These are phyloP conservation scores for Boletus subparvulus DNA, from an alignment of 768 basidiomycete genomes.

Conservation along the genomic window DNA sequence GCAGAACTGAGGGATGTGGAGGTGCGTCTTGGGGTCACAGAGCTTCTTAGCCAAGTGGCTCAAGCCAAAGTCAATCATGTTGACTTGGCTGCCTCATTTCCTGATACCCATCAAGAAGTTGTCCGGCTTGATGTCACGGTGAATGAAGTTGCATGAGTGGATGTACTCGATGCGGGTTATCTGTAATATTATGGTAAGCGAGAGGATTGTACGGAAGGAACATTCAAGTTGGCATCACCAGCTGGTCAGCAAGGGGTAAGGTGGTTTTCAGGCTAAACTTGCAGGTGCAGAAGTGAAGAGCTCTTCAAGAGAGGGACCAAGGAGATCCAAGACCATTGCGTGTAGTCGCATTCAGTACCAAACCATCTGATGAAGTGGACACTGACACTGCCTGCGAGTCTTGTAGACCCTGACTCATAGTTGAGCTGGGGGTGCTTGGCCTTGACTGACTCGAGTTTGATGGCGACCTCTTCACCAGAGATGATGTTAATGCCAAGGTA, in stretches of 20 bases:
- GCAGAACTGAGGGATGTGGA: conserved; percentile 71
- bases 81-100: too few species aligned
- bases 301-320: conserved; percentile 90
- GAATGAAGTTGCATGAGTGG: too few species aligned
- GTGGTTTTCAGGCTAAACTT: conserved; percentile 98
- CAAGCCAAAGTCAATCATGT: conserved; percentile 93
- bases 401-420: conserved; percentile 96
- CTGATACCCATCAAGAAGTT: too few species aligned
- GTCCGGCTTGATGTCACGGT: too few species aligned
- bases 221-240: conserved; percentile 54
- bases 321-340: conserved; percentile 97
- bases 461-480: conserved; percentile 98
- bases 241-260: conserved; percentile 91
- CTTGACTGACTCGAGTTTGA: conserved; percentile 99
- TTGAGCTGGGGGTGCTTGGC: conserved; percentile 99
- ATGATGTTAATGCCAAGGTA: conserved; percentile 99
- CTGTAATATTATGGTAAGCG: conserved; percentile 58
- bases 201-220: conserved; percentile 22
- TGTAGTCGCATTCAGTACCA: conserved; percentile 96
- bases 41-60: conserved; percentile 99
- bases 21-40: conserved; percentile 98
- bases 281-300: conserved; percentile 94
- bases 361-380: conserved; percentile 98
- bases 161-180: too few species aligned
- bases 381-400: conserved; percentile 98